Conservation (phyloP, 2,329 filamentous ascomycete species). For the Penicillium vulpinum region DNA sequence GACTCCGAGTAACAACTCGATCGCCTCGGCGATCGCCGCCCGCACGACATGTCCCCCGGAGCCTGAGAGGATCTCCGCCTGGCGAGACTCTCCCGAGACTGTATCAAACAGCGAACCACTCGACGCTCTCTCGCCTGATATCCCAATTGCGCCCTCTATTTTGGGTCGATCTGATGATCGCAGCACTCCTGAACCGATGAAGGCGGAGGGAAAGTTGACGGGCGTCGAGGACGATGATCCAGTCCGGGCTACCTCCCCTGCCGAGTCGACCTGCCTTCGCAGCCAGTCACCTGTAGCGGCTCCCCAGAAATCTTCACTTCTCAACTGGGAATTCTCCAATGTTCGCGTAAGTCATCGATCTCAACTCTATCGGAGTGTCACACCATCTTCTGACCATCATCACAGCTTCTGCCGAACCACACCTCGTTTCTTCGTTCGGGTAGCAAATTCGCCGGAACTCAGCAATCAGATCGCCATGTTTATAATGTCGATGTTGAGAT, state of each 20-base stretch:
- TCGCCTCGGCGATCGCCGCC: conserved; percentile 46
- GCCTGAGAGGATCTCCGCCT: conserved; percentile 33
- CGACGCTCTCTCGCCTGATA: conserved; percentile 29
- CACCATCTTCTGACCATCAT: conserved; percentile 17
- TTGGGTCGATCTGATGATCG: conserved; percentile 32
- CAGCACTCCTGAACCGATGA: conserved; percentile 26
- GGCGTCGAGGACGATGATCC: conserved; percentile 35
- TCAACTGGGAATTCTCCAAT: conserved; percentile 58
- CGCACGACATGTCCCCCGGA: conserved; percentile 53
- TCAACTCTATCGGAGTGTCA: neutral
- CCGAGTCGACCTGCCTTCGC: conserved; percentile 33
- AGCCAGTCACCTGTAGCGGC: conserved; percentile 32
- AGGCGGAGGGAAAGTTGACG: conserved; percentile 30
- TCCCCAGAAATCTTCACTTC: conserved; percentile 46
- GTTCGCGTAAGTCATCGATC: conserved; percentile 51
- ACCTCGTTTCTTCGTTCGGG: conserved; percentile 83
- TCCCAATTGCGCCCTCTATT: conserved; percentile 26
- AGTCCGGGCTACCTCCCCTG: conserved; percentile 35
- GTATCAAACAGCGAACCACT: conserved; percentile 26
- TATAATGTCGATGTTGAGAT: conserved; percentile 98
- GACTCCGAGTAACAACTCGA: conserved; percentile 49
- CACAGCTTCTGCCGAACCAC: conserved; percentile 71
- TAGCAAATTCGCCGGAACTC: conserved; percentile 84
- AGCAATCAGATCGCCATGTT: conserved; percentile 86
- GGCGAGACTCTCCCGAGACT: conserved; percentile 35